phyloP scores from a whole-genome alignment of 2,329 filamentous ascomycete species.

The Seiridium cupressi region DNA sequence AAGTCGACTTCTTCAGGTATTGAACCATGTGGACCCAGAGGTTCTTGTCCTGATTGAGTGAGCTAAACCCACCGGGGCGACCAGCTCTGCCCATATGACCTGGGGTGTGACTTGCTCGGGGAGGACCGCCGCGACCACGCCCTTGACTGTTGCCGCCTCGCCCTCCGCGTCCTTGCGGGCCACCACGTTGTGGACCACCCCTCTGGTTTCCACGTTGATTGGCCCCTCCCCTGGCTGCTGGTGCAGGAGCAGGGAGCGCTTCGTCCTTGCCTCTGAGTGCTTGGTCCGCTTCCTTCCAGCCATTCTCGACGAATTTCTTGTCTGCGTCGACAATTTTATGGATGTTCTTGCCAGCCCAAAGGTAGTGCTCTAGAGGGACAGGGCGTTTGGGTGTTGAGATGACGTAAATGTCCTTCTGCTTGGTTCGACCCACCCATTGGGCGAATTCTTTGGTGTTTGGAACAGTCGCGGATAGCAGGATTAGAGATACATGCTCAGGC shows the following conservation, averaged over 20 bases:
- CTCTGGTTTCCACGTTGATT: slow-evolving; percentile 49
- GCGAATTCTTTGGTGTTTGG: slow-evolving; percentile 98
- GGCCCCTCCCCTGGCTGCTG: slow-evolving; percentile 49
- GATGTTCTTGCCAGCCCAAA: slow-evolving; percentile 92
- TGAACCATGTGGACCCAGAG: slow-evolving; percentile 96
- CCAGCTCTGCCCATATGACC: slow-evolving; percentile 92
- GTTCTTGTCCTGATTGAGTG: slow-evolving; percentile 90
- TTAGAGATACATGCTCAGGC: slow-evolving; percentile 93
- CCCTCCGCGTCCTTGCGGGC: slow-evolving; percentile 44
- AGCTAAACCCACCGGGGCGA: slow-evolving; percentile 80
- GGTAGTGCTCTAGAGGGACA: slow-evolving; percentile 90
- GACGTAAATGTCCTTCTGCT: slow-evolving; percentile 98
- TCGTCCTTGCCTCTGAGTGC: slow-evolving; percentile 80
- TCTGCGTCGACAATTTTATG: slow-evolving; percentile 93
- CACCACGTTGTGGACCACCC: slow-evolving; percentile 46
- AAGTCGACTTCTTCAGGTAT: slow-evolving; percentile 79
- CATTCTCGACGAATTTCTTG: slow-evolving; percentile 86
- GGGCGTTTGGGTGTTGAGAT: slow-evolving; percentile 96
- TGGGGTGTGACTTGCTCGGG: slow-evolving; percentile 58
- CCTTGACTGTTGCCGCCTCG: slow-evolving; percentile 51
- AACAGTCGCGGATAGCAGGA: slow-evolving; percentile 91
- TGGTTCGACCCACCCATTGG: slow-evolving; percentile 96
- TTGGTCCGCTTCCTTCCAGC: slow-evolving; percentile 92
- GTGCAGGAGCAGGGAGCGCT: slow-evolving; percentile 33
- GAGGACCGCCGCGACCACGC: slow-evolving; percentile 56